Percentiles rank a stretch among this genome's conserved stretches.
Evolutionary conservation across 805 yeast species (phyloP).

Genomic region (Scheffersomyces coipomensis): DNA sequence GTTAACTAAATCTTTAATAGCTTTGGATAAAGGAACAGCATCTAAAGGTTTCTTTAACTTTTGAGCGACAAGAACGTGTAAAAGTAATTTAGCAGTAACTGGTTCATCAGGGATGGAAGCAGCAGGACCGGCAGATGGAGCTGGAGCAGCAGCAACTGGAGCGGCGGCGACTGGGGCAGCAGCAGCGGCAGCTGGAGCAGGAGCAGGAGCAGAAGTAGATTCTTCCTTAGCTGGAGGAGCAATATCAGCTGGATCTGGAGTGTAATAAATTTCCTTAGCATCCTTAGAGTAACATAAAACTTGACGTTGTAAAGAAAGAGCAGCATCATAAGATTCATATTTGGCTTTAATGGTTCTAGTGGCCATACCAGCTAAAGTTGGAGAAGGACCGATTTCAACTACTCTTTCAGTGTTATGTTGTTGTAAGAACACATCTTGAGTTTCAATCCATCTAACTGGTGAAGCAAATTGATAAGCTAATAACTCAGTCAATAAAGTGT

Average conservation of each 20-base stretch:
- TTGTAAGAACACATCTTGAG: slow-evolving; percentile 95
- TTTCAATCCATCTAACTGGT: slow-evolving; percentile 99
- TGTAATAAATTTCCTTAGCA: slow-evolving; percentile 93
- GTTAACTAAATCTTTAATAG: slow-evolving; percentile 95
- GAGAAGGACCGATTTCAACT: slow-evolving; percentile 98
- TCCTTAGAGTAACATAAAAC: slow-evolving; percentile 95
- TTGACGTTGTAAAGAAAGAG: slow-evolving; percentile 89
- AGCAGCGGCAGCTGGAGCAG: slow-evolving; percentile 55
- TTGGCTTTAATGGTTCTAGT: slow-evolving; percentile 91
- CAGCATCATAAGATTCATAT: slow-evolving; percentile 97
- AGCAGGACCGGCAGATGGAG: slow-evolving; percentile 78
- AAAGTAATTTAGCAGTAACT: slow-evolving; percentile 74
- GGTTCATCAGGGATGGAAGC: slow-evolving; percentile 88
- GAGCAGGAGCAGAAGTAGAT: slow-evolving; percentile 38
- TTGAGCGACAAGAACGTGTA: slow-evolving; percentile 92
- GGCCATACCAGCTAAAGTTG: slow-evolving; percentile 99
- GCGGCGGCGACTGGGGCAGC: slow-evolving; percentile 60
- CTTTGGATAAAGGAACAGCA: slow-evolving; percentile 82
- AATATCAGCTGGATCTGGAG: slow-evolving; percentile 70
- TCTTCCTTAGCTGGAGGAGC: slow-evolving; percentile 30
- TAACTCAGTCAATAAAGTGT: slow-evolving; percentile 88
- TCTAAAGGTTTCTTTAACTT: slow-evolving; percentile 90
- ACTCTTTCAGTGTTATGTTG: slow-evolving; percentile 95
- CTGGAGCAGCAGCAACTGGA: slow-evolving; percentile 52
- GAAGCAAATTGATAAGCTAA: slow-evolving; percentile 98